Evolutionary conservation across 352 stramenopile genomes (phyloP).

Genomic region (Phytophthora capsici): DNA sequence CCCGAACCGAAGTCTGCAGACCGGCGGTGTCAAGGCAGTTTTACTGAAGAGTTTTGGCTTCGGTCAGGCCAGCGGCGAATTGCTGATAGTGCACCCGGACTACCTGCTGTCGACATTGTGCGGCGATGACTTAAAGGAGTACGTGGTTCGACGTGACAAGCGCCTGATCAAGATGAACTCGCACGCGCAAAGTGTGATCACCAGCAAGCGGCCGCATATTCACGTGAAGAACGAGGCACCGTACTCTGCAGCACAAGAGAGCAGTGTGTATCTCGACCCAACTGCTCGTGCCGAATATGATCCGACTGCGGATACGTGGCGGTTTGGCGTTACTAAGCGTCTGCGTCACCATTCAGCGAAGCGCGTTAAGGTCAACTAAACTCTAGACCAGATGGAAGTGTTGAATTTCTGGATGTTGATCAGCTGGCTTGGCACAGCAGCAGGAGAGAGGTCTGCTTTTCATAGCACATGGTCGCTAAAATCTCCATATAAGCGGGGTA

Average conservation of each 20-base stretch:
- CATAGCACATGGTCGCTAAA: too few relatives aligned
- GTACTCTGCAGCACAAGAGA: slow-evolving; percentile 86
- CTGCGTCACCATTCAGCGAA: slow-evolving; percentile 41
- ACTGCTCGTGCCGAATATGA: slow-evolving; percentile 82
- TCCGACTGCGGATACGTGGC: slow-evolving; percentile 66
- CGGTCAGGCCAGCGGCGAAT: slow-evolving; percentile 74
- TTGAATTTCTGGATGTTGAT: too few relatives aligned
- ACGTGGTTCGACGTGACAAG: slow-evolving; percentile 55
- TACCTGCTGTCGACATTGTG: slow-evolving; percentile 27
- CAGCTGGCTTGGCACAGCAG: too few relatives aligned
- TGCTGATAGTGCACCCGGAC: slow-evolving; percentile 73
- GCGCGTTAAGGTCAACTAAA: slow-evolving; percentile 51
- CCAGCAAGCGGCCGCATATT: slow-evolving; percentile 75
- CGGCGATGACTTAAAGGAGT: slow-evolving; percentile 5
- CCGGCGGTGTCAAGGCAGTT: slow-evolving; percentile 76
- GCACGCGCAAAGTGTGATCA: slow-evolving; percentile 75
- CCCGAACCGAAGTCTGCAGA: slow-evolving; percentile 83
- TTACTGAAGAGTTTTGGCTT: slow-evolving; percentile 90
- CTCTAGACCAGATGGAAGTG: too few relatives aligned
- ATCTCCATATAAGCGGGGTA: too few relatives aligned
- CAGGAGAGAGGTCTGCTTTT: too few relatives aligned
- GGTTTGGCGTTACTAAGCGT: slow-evolving; percentile 60
- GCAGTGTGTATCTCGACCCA: slow-evolving; percentile 87
- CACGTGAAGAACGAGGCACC: slow-evolving; percentile 85
- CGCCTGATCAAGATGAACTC: slow-evolving; percentile 78